Evolutionary conservation across 2,329 filamentous ascomycete species (phyloP), one percentile per base, ranked within the genome.

Genomic region (Harringtonia aguacate): DNA sequence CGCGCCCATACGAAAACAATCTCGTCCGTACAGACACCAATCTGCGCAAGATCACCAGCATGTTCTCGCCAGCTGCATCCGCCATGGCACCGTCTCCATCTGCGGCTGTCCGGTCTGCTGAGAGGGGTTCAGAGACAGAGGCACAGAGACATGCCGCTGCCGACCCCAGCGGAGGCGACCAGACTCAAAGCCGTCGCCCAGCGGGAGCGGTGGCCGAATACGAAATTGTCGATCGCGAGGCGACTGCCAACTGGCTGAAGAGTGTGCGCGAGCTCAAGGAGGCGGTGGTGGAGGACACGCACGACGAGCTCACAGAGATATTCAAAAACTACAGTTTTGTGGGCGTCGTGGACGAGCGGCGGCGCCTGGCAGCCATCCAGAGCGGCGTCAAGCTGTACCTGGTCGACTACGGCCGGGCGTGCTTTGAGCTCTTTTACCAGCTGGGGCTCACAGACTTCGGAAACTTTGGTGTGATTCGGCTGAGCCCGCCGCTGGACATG

Each of bases 371-470:
- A n/a, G 88, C 92, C 15, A 84, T 98, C 31, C 92, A 98, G 63
- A 81, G 86, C 30, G 92, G 90, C 14, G 84, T 97, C 9, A 94
- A 89, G 58, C 74, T 98, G 8, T 95, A 85, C 60, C 75, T 98
- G 20, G 73, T 98, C 42, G 92, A 98, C 62, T 98, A 98, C 57
- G 92, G 88, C 12, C 80, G 90, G 58, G 68, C 85, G 1, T 85
- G 79, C 59, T 84, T 80, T 49, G 90, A 97, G 55, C 94, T 90
- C 60, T 94, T 97, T 61, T 98, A 98, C 65, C 92, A 98, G 63
- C 67, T 97, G 18, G 90, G 88, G 0, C 73, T 98, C 30, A 94
- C 88, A 0, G 88, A 98, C 57, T 98, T 98, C 63, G 87, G 84
- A 2, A 98, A 98, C 59, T 95, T 95, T 56, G 92, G 92, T 3